Evolutionary conservation across 371 early-diverging fungal genomes (phyloP).

Genomic region (Haplosporangium sp.): DNA sequence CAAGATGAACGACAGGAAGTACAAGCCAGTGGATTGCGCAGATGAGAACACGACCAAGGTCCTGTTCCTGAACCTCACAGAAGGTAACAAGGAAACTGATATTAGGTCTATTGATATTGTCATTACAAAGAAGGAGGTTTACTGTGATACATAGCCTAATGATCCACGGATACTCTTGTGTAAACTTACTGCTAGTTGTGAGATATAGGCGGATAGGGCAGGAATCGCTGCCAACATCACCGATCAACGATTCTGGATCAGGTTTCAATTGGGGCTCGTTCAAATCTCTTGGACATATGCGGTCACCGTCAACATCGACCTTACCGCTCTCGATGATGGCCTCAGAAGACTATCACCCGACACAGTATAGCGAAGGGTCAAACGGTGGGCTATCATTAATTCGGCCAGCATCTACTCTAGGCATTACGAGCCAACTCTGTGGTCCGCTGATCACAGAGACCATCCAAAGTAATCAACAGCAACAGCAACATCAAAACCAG

Average conservation of each 20-base stretch:
- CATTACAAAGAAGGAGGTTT: no score
- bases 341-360: slow-evolving; percentile 6
- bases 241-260: slow-evolving; percentile 20
- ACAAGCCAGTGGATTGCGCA: slow-evolving; percentile 75
- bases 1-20: slow-evolving; percentile 68
- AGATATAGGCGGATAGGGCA: slow-evolving; percentile 36
- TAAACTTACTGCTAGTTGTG: slow-evolving; percentile 27
- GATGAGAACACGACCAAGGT: slow-evolving; percentile 67
- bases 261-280: slow-evolving; percentile 39
- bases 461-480: background rate
- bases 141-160: no score
- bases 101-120: no score
- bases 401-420: slow-evolving; percentile 24
- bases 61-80: slow-evolving; percentile 62
- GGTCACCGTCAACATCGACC: slow-evolving; percentile 45
- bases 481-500: no score
- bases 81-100: slow-evolving; percentile 50
- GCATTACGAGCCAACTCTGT: slow-evolving; percentile 10
- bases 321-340: slow-evolving; percentile 27
- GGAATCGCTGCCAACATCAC: slow-evolving; percentile 50
- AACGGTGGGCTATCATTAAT: background rate
- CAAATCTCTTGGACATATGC: slow-evolving; percentile 42
- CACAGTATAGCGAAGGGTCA: slow-evolving; percentile 6
- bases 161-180: no score
- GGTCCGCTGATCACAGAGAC: slow-evolving; percentile 23